Percentiles rank a stretch among this genome's conserved stretches.
Conservation (phyloP, 495 filamentous ascomycete genomes). For the Trichoderma gamsii region DNA sequence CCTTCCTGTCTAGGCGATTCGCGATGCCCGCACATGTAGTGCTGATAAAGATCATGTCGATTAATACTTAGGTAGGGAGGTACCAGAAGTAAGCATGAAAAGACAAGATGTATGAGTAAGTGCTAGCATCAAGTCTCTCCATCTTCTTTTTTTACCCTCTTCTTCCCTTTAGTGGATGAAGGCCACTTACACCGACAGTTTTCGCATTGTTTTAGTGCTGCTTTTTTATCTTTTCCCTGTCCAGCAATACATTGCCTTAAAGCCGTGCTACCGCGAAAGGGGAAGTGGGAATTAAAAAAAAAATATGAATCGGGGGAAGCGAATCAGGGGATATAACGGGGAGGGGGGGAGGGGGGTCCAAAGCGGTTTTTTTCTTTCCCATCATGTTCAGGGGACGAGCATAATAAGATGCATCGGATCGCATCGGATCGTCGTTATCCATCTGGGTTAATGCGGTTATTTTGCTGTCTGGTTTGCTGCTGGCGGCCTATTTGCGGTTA, state of each 20-base stretch:
- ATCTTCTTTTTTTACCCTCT: background rate
- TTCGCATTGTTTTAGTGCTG: no score
- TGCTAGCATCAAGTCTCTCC: background rate
- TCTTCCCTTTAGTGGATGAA: background rate
- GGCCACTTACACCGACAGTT: no score
- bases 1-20: background rate
- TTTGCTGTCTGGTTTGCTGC: background rate
- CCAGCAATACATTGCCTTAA: background rate
- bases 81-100: background rate
- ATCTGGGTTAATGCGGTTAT: background rate
- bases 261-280: background rate
- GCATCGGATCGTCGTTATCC: conserved; percentile 8
- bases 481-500: background rate
- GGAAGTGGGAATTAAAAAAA: background rate
- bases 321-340: no score
- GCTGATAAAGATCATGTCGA: background rate
- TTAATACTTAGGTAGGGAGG: background rate
- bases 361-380: background rate
- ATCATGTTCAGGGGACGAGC: no score
- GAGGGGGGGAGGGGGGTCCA: background rate
- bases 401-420: conserved; percentile 6
- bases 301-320: background rate
- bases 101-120: background rate
- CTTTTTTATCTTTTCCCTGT: background rate
- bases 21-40: background rate